Conservation (phyloP, 176 grass and related monocot species). For the Carex littledalei region DNA sequence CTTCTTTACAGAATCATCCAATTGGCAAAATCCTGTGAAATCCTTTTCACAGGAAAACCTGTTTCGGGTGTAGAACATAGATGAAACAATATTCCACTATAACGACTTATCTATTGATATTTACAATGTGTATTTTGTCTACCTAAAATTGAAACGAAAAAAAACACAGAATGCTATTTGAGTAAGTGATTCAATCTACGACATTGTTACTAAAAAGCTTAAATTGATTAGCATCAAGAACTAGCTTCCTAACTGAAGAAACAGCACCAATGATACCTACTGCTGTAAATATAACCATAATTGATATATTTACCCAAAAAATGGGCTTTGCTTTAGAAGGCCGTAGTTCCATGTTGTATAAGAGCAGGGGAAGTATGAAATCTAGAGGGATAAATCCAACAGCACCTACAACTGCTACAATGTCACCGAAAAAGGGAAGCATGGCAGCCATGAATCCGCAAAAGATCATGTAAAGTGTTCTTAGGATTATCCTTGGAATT, state of each 20-base stretch:
- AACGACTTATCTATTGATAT: not conserved
- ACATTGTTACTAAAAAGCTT: slow-evolving; percentile 90
- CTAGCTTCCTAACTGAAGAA: slow-evolving; percentile 73
- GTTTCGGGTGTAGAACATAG: not conserved
- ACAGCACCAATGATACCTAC: slow-evolving; percentile 76
- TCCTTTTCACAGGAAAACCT: not conserved
- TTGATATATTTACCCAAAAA: slow-evolving; percentile 46
- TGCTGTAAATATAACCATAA: slow-evolving; percentile 66
- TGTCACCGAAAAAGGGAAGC: slow-evolving; percentile 57
- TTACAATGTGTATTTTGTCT: not conserved
- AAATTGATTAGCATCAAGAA: slow-evolving; percentile 62
- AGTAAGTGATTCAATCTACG: slow-evolving; percentile 33
- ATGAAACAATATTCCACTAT: not conserved
- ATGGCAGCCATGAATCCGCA: slow-evolving; percentile 50
- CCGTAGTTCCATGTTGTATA: slow-evolving; percentile 70
- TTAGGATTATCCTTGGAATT: slow-evolving; percentile 37
- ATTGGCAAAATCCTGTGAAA: not conserved
- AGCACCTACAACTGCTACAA: slow-evolving; percentile 39
- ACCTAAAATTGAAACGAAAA: not conserved
- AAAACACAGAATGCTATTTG: not conserved
- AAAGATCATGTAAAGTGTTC: slow-evolving; percentile 39
- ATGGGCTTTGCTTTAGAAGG: slow-evolving; percentile 31
- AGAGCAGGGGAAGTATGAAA: slow-evolving; percentile 45
- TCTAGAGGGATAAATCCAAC: slow-evolving; percentile 50
- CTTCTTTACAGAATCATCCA: not conserved